Evolutionary conservation across 805 yeast species (phyloP).

Genomic region (Saccharomycopsis fermentans): DNA sequence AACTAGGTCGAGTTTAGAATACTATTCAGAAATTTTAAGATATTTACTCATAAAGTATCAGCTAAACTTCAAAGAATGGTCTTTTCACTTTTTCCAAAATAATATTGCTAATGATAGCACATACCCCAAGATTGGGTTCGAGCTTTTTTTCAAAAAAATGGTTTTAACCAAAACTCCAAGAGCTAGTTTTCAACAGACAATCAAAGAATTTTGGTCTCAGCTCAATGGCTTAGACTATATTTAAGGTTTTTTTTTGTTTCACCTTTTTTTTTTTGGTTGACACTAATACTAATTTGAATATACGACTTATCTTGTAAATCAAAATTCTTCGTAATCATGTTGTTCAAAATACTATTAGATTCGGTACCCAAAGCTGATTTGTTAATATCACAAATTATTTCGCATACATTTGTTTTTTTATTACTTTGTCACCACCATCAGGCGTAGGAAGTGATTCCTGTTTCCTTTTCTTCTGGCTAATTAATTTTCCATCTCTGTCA

Average conservation of each 20-base stretch:
- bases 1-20: constrained; percentile 50
- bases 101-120: neutral
- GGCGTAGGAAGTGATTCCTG: neutral
- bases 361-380: too few relatives aligned
- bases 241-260: neutral
- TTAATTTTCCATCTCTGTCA: constrained; percentile 1
- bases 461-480: neutral
- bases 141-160: neutral
- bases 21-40: constrained; percentile 43
- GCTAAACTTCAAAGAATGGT: constrained; percentile 40
- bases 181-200: neutral
- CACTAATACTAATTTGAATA: too few relatives aligned
- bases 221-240: neutral
- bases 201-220: neutral
- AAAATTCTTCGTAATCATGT: too few relatives aligned
- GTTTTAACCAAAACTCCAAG: neutral
- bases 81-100: neutral
- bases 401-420: neutral
- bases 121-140: neutral
- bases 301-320: too few relatives aligned
- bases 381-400: neutral
- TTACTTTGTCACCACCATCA: neutral
- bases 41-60: constrained; percentile 41
- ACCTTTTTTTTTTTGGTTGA: too few relatives aligned
- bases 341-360: too few relatives aligned